A percentile compares a stretch with the other conserved stretches of the same genome.
These are phyloP conservation scores for Kickxella alabastrina DNA, from an alignment of 192 early-diverging fungal genomes.

Conservation along the genomic window DNA sequence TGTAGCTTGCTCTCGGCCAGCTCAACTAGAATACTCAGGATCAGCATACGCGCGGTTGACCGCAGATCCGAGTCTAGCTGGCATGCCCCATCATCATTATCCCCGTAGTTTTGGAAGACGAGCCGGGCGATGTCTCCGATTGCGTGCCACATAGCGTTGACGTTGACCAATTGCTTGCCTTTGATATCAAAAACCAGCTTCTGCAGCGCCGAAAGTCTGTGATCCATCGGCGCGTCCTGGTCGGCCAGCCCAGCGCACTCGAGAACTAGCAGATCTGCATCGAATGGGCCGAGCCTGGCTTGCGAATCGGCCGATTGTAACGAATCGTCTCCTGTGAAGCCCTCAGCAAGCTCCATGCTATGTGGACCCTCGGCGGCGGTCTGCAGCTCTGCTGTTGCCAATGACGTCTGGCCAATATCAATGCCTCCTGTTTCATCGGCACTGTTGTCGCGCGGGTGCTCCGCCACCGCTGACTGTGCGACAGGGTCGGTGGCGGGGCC, in stretches of 20 bases:
- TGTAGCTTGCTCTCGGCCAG: conserved; percentile 12
- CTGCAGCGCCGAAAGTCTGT: conserved; percentile 24
- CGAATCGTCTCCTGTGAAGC: too few relatives aligned
- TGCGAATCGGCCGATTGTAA: conserved; percentile 1
- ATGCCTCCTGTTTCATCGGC: too few relatives aligned
- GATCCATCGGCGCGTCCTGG: conserved; percentile 9
- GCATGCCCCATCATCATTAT: background rate
- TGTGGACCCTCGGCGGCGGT: too few relatives aligned
- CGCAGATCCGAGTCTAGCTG: background rate
- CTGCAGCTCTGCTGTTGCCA: background rate
- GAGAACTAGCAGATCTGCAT: conserved; percentile 29
- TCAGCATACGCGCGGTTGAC: conserved; percentile 10
- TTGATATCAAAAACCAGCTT: conserved; percentile 14
- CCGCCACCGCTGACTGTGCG: too few relatives aligned
- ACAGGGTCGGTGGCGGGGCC: too few relatives aligned
- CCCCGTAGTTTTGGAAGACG: conserved; percentile 13
- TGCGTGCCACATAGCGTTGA: conserved; percentile 26
- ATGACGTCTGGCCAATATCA: background rate
- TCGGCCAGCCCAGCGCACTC: conserved; percentile 9
- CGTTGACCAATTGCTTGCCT: conserved; percentile 12
- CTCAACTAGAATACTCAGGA: conserved; percentile 20
- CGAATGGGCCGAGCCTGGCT: conserved; percentile 5
- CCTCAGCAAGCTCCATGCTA: too few relatives aligned
- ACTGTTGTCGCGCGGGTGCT: too few relatives aligned
- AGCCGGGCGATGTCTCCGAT: conserved; percentile 24